Percentiles rank a stretch among this genome's conserved stretches.
Conservation (phyloP, 495 filamentous ascomycete genomes). For the Emericellopsis terricola region DNA sequence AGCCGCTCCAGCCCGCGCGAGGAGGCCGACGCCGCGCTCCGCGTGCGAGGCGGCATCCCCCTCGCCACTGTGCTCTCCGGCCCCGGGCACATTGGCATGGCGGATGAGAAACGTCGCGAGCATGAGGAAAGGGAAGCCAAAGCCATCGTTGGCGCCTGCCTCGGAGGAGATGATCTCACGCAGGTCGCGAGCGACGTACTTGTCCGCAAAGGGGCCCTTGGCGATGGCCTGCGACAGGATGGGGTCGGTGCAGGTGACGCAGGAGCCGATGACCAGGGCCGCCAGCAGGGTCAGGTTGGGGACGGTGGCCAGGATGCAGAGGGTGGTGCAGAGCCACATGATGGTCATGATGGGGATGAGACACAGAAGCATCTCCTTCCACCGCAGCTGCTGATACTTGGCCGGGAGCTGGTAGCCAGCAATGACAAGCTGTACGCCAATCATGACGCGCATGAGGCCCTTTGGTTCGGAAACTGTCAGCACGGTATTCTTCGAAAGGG, state of each 20-base stretch:
- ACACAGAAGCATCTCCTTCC: constrained; percentile 52
- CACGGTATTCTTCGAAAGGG: background rate
- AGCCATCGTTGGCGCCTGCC: constrained; percentile 42
- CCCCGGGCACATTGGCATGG: constrained; percentile 18
- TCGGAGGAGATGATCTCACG: constrained; percentile 46
- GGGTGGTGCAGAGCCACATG: constrained; percentile 69
- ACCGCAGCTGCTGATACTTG: constrained; percentile 57
- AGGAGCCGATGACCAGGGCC: constrained; percentile 40
- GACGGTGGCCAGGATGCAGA: constrained; percentile 57
- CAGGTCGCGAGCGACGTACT: constrained; percentile 34
- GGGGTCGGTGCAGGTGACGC: constrained; percentile 43
- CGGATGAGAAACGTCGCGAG: constrained; percentile 36
- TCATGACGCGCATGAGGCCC: constrained; percentile 31
- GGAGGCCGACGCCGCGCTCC: too few species aligned
- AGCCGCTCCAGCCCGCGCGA: too few species aligned
- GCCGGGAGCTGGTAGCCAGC: constrained; percentile 75
- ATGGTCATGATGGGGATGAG: constrained; percentile 73
- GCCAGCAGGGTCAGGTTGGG: constrained; percentile 29
- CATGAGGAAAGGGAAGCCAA: constrained; percentile 41
- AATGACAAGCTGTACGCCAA: constrained; percentile 46
- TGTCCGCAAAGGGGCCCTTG: constrained; percentile 43
- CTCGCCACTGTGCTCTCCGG: constrained; percentile 6
- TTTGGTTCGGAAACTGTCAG: constrained; percentile 3
- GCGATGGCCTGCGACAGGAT: constrained; percentile 42
- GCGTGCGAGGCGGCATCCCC: background rate